Conservation (phyloP, 1,139 yeast genomes). For the Zygotorulaspora mrakii region DNA sequence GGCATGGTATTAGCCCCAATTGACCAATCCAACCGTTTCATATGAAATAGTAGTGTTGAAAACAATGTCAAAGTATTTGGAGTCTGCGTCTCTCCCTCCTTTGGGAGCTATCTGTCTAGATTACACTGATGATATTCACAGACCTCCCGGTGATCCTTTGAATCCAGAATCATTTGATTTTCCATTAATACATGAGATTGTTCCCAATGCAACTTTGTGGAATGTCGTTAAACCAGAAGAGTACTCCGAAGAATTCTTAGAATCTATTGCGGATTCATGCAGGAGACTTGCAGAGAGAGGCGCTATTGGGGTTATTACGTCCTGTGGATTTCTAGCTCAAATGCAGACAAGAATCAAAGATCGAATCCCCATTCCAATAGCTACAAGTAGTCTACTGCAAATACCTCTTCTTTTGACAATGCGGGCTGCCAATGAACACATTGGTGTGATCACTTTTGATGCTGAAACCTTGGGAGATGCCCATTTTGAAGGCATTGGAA, state of each 20-base stretch:
- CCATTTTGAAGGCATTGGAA: slow-evolving; percentile 36
- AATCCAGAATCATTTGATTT: slow-evolving; percentile 28
- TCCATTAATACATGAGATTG: slow-evolving; percentile 25
- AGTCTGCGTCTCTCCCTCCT: slow-evolving; percentile 24
- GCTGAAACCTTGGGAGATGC: slow-evolving; percentile 25
- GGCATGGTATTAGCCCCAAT: no score
- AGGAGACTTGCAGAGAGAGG: slow-evolving; percentile 25
- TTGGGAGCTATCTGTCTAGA: slow-evolving; percentile 32
- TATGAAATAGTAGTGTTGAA: no score
- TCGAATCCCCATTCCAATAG: slow-evolving; percentile 34
- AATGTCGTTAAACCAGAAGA: slow-evolving; percentile 21
- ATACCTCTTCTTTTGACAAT: slow-evolving; percentile 32
- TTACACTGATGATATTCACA: slow-evolving; percentile 35
- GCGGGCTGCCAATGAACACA: slow-evolving; percentile 24
- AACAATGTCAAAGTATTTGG: slow-evolving; percentile 28
- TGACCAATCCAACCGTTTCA: no score
- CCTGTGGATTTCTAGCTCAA: slow-evolving; percentile 36
- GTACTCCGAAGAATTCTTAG: slow-evolving; percentile 23
- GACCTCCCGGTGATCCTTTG: slow-evolving; percentile 37
- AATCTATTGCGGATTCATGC: slow-evolving; percentile 24
- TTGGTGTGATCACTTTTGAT: slow-evolving; percentile 38
- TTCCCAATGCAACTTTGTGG: slow-evolving; percentile 24
- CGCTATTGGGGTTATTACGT: slow-evolving; percentile 29
- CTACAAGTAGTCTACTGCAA: slow-evolving; percentile 36
- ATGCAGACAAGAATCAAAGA: slow-evolving; percentile 30